A percentile compares a stretch with the other conserved stretches of the same genome.
Conservation (phyloP, 352 stramenopile species). For the Phytopythium montanum region DNA sequence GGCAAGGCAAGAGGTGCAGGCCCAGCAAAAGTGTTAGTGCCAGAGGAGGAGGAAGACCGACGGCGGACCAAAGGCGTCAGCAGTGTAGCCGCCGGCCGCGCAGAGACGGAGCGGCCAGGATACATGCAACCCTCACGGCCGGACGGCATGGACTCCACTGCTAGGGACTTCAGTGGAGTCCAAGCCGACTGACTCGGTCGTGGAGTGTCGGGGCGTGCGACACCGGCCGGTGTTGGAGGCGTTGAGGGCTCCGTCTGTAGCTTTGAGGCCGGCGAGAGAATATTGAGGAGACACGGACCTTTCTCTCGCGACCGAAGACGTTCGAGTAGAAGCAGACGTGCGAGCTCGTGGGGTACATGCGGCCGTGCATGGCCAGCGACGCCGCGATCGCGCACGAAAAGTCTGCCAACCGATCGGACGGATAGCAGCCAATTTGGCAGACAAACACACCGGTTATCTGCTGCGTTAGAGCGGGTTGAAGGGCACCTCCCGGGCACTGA, state of each 20-base stretch:
- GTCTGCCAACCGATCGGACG: slow-evolving; percentile 26
- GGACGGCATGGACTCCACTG: not conserved
- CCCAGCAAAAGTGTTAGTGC: slow-evolving; percentile 2
- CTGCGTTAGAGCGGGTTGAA: not conserved
- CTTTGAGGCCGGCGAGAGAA: not conserved
- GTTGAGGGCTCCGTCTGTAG: slow-evolving; percentile 3
- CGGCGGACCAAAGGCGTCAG: slow-evolving; percentile 8
- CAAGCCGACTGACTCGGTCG: too few relatives aligned
- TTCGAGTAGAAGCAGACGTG: slow-evolving; percentile 89
- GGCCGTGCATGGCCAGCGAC: slow-evolving; percentile 81
- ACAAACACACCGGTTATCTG: not conserved
- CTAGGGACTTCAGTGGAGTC: too few relatives aligned
- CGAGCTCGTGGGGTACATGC: slow-evolving; percentile 83
- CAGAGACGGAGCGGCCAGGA: slow-evolving; percentile 5
- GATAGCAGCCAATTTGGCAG: too few relatives aligned
- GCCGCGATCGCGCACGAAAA: slow-evolving; percentile 80
- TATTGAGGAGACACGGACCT: slow-evolving; percentile 32
- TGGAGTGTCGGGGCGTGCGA: not conserved
- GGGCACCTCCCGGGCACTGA: too few relatives aligned
- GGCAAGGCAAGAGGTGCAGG: too few relatives aligned
- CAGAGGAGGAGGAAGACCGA: slow-evolving; percentile 7
- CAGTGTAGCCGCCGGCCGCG: not conserved
- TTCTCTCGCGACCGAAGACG: slow-evolving; percentile 83
- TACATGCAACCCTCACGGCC: not conserved
- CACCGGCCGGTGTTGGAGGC: not conserved